A percentile compares a stretch with the other conserved stretches of the same genome.
Evolutionary conservation across 176 grass and related monocot species (phyloP).

Genomic region (Triticum monococcum): DNA sequence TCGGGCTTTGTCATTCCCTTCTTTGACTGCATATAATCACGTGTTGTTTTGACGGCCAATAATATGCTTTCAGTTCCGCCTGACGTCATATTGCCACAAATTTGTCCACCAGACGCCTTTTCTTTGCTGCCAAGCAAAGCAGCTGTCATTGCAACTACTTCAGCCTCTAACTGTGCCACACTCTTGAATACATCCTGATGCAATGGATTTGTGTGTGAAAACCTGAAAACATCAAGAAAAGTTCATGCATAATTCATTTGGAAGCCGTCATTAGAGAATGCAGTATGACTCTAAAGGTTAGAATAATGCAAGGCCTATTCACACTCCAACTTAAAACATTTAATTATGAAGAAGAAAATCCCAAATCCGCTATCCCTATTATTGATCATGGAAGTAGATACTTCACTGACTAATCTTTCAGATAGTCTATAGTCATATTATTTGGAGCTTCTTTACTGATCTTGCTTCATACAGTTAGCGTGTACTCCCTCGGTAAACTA

Average conservation of each 20-base stretch:
- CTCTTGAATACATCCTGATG: constrained; percentile 97
- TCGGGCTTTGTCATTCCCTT: constrained; percentile 92
- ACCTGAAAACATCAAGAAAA: constrained; percentile 45
- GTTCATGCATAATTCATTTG: not conserved
- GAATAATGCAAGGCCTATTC: not conserved
- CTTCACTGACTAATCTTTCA: not conserved
- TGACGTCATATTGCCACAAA: constrained; percentile 99
- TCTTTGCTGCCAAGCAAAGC: constrained; percentile 91
- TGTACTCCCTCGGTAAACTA: not conserved
- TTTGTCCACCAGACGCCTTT: constrained; percentile 74
- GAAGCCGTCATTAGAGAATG: not conserved
- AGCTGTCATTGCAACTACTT: constrained; percentile 97
- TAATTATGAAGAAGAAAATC: not conserved
- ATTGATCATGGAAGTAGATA: not conserved
- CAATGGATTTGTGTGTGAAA: constrained; percentile 95
- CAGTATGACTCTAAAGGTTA: not conserved
- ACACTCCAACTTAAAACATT: not conserved
- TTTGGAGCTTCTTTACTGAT: not conserved
- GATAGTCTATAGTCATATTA: not conserved
- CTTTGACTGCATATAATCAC: constrained; percentile 89
- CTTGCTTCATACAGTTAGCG: not conserved
- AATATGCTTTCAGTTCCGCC: constrained; percentile 97
- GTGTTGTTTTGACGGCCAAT: constrained; percentile 91
- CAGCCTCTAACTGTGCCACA: constrained; percentile 75
- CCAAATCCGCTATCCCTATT: not conserved